These are phyloP conservation scores for Calonectria pseudoreteaudii DNA, from an alignment of 2,329 filamentous ascomycete species.

Conservation along the genomic window DNA sequence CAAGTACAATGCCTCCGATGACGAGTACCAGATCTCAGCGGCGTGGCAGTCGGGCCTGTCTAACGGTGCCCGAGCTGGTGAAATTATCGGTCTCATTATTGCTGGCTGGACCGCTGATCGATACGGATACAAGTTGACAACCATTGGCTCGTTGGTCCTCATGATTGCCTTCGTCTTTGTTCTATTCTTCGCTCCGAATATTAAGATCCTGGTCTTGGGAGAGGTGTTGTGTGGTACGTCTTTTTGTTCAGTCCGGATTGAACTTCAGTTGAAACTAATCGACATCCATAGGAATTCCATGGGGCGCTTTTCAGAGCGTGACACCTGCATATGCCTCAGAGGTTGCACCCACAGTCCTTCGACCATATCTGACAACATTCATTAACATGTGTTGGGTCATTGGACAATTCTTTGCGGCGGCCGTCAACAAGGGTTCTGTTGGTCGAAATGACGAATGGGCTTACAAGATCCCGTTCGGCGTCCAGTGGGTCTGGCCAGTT, in stretches of 20 bases:
- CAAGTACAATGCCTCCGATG: constrained; percentile 44
- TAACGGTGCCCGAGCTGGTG: constrained; percentile 64
- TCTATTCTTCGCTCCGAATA: constrained; percentile 63
- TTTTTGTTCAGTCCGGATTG: constrained; percentile 11
- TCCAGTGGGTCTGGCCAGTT: constrained; percentile 66
- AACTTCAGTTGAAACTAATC: too few relatives aligned
- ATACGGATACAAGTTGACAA: constrained; percentile 63
- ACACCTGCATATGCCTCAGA: constrained; percentile 67
- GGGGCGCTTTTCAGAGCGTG: constrained; percentile 65
- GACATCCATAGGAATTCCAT: constrained; percentile 58
- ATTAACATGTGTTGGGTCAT: constrained; percentile 70
- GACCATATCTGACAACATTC: constrained; percentile 65
- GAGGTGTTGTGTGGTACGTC: constrained; percentile 56
- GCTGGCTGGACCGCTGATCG: constrained; percentile 65
- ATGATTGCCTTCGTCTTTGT: constrained; percentile 65
- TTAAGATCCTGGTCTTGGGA: constrained; percentile 60
- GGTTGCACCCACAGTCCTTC: constrained; percentile 59
- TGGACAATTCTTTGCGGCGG: constrained; percentile 64
- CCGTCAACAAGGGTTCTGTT: constrained; percentile 58
- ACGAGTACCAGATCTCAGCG: constrained; percentile 61
- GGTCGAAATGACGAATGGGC: constrained; percentile 57
- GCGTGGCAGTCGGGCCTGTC: constrained; percentile 69
- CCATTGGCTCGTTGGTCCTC: constrained; percentile 58
- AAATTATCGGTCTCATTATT: constrained; percentile 66
- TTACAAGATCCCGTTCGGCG: constrained; percentile 62